These are phyloP conservation scores for Dillenia turbinata DNA, from an alignment of 164 flowering plant species.

Conservation along the genomic window DNA sequence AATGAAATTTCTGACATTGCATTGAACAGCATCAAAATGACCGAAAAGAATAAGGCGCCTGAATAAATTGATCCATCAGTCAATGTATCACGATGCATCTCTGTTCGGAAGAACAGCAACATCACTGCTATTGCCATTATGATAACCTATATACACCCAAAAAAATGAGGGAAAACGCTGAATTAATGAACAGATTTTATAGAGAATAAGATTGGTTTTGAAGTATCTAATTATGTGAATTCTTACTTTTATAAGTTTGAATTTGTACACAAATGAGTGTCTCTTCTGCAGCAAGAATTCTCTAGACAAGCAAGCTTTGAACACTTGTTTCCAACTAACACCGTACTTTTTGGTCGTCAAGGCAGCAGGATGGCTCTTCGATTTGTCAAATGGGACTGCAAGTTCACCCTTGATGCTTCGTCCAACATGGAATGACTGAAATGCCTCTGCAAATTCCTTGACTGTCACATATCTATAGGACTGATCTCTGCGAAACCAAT, in stretches of 20 bases:
- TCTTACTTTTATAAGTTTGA: conserved; percentile 42
- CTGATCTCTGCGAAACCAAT: no score
- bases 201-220: no score
- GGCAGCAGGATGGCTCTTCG: conserved; percentile 50
- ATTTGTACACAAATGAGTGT: conserved; percentile 46
- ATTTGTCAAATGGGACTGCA: conserved; percentile 28
- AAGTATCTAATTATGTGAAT: no score
- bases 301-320: conserved; percentile 41
- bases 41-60: conserved; percentile 42
- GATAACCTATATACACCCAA: conserved; percentile 20
- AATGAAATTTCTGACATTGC: conserved; percentile 47
- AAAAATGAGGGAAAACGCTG: neutral
- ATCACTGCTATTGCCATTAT: conserved; percentile 29
- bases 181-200: no score
- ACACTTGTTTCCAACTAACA: conserved; percentile 31
- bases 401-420: no score
- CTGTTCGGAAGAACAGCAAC: conserved; percentile 45
- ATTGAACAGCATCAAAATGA: conserved; percentile 36
- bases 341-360: conserved; percentile 44
- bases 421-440: no score
- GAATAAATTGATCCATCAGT: conserved; percentile 35
- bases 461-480: no score
- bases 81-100: conserved; percentile 27
- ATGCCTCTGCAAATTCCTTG: no score
- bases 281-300: conserved; percentile 55